phyloP scores from a whole-genome alignment of 2,329 filamentous ascomycete species.

The Aspergillus sp. region DNA sequence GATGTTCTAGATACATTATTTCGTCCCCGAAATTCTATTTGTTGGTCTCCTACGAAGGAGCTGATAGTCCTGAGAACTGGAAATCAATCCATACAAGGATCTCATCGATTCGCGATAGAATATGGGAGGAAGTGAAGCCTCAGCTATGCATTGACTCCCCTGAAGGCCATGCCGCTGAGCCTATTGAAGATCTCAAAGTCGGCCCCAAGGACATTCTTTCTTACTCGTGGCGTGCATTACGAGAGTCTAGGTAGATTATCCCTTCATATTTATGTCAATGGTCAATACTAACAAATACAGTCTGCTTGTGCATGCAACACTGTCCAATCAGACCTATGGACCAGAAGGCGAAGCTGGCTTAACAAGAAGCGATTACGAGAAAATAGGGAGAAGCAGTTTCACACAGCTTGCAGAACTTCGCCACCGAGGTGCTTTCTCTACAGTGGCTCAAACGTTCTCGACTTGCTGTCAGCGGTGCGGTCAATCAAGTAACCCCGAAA shows the following conservation, averaged over 20 bases:
- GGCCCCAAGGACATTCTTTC: slow-evolving; percentile 85
- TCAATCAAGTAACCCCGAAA: slow-evolving; percentile 48
- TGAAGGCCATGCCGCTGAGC: slow-evolving; percentile 68
- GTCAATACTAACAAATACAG: slow-evolving; percentile 47
- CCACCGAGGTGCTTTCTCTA: slow-evolving; percentile 90
- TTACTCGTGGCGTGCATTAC: slow-evolving; percentile 92
- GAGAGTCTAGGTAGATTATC: slow-evolving; percentile 74
- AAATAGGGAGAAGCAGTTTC: slow-evolving; percentile 73
- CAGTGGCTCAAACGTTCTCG: slow-evolving; percentile 84
- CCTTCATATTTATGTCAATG: neutral
- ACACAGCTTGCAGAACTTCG: slow-evolving; percentile 77
- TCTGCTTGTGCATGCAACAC: slow-evolving; percentile 66
- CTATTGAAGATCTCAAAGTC: slow-evolving; percentile 69
- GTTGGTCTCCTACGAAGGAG: slow-evolving; percentile 27
- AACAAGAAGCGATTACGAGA: slow-evolving; percentile 59
- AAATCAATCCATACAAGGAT: slow-evolving; percentile 48
- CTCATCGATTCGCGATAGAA: slow-evolving; percentile 60
- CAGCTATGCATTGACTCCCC: slow-evolving; percentile 92
- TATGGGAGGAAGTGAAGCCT: slow-evolving; percentile 74
- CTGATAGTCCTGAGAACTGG: slow-evolving; percentile 27
- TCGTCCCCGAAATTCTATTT: slow-evolving; percentile 42
- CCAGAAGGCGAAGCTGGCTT: slow-evolving; percentile 46
- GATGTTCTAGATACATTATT: slow-evolving; percentile 47
- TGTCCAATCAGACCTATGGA: slow-evolving; percentile 54
- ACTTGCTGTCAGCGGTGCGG: slow-evolving; percentile 71